Conservation (phyloP, 2,329 filamentous ascomycete genomes). For the Didymosphaeria variabile region DNA sequence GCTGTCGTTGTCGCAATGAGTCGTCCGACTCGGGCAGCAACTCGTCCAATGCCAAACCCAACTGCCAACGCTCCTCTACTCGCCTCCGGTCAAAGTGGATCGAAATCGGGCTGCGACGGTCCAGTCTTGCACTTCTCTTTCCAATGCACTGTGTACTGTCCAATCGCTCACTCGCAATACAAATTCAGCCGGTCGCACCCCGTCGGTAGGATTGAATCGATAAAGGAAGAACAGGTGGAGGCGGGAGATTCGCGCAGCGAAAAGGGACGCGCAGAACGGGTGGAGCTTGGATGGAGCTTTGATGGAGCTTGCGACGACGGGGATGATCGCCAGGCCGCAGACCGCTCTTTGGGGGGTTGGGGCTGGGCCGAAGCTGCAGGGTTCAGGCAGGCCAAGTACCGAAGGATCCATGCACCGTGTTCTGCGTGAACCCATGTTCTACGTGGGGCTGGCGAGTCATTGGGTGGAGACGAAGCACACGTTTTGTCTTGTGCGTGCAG, state of each 20-base stretch:
- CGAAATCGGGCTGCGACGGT: conserved; percentile 11
- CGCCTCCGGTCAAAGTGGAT: conserved; percentile 19
- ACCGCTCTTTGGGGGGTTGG: conserved; percentile 30
- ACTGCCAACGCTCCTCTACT: not conserved
- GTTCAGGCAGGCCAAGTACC: conserved; percentile 16
- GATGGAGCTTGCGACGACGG: conserved; percentile 14
- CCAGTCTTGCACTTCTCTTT: not conserved
- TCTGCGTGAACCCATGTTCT: conserved; percentile 23
- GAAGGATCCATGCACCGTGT: conserved; percentile 19
- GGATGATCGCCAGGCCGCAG: conserved; percentile 17
- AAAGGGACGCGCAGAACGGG: conserved; percentile 16
- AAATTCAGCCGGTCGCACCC: not conserved
- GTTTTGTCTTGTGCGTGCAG: conserved; percentile 1
- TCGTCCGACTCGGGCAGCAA: conserved; percentile 14
- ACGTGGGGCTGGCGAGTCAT: conserved; percentile 5
- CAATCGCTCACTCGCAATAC: not conserved
- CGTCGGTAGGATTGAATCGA: not conserved
- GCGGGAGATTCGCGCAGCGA: not conserved
- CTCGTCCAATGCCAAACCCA: not conserved
- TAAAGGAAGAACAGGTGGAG: conserved; percentile 2
- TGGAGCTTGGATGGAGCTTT: conserved; percentile 22
- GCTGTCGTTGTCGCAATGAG: conserved; percentile 9
- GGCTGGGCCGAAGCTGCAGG: conserved; percentile 15
- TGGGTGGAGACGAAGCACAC: conserved; percentile 12
- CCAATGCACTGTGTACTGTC: not conserved